Percentiles rank a stretch among this genome's conserved stretches.
Evolutionary conservation across 2,329 filamentous ascomycete genomes (phyloP).

Genomic region (Incumbomyces delicatus): DNA sequence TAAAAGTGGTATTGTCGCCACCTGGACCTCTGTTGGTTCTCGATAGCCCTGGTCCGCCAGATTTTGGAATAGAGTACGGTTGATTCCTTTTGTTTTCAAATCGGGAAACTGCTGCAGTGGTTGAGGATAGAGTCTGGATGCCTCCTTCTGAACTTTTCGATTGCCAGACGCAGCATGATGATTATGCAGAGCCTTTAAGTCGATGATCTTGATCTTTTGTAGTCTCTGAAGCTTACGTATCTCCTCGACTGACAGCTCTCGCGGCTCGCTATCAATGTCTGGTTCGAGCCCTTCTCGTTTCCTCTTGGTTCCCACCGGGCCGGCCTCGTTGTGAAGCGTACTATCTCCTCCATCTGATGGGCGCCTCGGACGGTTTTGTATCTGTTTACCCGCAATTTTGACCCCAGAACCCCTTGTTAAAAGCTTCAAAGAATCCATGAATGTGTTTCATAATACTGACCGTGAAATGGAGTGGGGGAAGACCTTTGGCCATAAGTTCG

Average conservation of each 20-base stretch:
- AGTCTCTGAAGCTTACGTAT: conserved; percentile 64
- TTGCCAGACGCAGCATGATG: conserved; percentile 21
- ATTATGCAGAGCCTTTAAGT: conserved; percentile 49
- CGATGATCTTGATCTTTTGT: conserved; percentile 74
- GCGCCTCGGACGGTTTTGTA: not conserved
- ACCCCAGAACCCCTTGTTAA: conserved; percentile 36
- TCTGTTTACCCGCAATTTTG: conserved; percentile 19
- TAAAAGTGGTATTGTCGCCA: conserved; percentile 73
- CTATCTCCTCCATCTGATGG: conserved; percentile 25
- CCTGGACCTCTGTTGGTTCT: conserved; percentile 85
- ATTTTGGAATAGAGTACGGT: conserved; percentile 64
- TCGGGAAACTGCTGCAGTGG: conserved; percentile 70
- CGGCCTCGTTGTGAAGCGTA: conserved; percentile 22
- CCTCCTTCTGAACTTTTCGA: conserved; percentile 42
- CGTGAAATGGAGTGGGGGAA: not conserved
- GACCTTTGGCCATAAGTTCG: not conserved
- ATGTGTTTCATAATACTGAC: not conserved
- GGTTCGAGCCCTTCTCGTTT: conserved; percentile 1
- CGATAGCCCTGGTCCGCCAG: conserved; percentile 74
- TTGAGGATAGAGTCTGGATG: conserved; percentile 59
- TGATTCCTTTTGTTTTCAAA: conserved; percentile 58
- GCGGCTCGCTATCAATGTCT: not conserved
- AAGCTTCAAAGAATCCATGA: conserved; percentile 39
- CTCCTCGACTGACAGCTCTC: conserved; percentile 32
- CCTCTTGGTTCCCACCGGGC: conserved; percentile 11